Percentiles rank a stretch among this genome's conserved stretches.
Evolutionary conservation across 2,329 filamentous ascomycete genomes (phyloP).

Genomic region (Cladophialophora immunda): DNA sequence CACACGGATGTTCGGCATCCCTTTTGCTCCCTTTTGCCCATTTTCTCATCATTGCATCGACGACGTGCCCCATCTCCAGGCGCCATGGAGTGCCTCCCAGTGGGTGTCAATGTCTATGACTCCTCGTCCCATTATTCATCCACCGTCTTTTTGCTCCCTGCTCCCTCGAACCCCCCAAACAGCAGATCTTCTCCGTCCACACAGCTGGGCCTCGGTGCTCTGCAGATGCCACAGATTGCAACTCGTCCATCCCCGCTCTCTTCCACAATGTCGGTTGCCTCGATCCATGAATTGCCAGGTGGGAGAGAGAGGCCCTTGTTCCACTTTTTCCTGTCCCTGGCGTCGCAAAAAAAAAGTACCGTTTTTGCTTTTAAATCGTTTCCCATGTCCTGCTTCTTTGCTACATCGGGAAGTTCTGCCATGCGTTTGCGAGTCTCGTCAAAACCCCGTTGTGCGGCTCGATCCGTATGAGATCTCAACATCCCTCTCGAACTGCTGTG

Average conservation of each 20-base stretch:
- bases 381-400: neutral
- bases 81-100: neutral
- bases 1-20: slow-evolving; percentile 1
- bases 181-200: neutral
- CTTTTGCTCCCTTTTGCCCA: neutral
- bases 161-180: too few relatives aligned
- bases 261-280: neutral
- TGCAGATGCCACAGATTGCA: neutral
- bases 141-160: too few relatives aligned
- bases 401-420: neutral
- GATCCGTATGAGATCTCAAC: slow-evolving; percentile 2
- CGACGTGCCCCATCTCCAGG: neutral
- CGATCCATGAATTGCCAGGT: neutral
- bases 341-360: neutral
- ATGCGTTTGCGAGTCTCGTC: neutral
- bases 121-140: neutral
- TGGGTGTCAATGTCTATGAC: neutral
- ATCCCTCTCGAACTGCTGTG: neutral
- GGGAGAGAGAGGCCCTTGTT: neutral
- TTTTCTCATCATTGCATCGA: neutral
- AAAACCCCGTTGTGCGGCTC: slow-evolving; percentile 1
- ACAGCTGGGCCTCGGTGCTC: neutral
- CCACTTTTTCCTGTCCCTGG: slow-evolving; percentile 15
- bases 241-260: neutral
- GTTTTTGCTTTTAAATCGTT: neutral